Evolutionary conservation across 2,329 filamentous ascomycete genomes (phyloP).

Genomic region (Colletotrichum cuscutae): DNA sequence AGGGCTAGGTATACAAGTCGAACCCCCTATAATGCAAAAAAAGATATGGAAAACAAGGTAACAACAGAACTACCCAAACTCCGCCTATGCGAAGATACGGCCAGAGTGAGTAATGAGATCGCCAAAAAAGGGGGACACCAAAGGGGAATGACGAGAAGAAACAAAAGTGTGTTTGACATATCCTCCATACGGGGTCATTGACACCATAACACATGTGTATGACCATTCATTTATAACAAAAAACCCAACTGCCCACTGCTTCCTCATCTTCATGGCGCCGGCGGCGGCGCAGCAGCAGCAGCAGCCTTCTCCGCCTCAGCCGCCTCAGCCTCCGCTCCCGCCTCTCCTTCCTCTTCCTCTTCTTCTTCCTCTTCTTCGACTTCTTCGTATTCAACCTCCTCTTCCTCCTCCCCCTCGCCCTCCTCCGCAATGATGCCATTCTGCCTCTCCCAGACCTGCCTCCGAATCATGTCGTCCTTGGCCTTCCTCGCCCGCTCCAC

Average conservation of each 20-base stretch:
- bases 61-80: slow-evolving; percentile 3
- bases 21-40: slow-evolving; percentile 6
- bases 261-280: slow-evolving; percentile 1
- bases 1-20: slow-evolving; percentile 13
- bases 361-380: slow-evolving; percentile 30
- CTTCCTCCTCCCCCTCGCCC: slow-evolving; percentile 38
- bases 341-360: slow-evolving; percentile 4
- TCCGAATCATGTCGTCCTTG: slow-evolving; percentile 87
- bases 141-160: not conserved
- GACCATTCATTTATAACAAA: not conserved
- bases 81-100: slow-evolving; percentile 14
- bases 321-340: not conserved
- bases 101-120: not conserved
- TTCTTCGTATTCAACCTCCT: slow-evolving; percentile 36
- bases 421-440: slow-evolving; percentile 64
- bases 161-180: slow-evolving; percentile 10
- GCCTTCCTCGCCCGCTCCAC: slow-evolving; percentile 84
- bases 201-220: slow-evolving; percentile 10
- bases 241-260: not conserved
- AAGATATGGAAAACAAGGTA: not conserved
- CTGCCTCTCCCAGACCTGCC: slow-evolving; percentile 78
- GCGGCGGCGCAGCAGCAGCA: slow-evolving; percentile 8
- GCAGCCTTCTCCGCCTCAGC: slow-evolving; percentile 20
- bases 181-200: slow-evolving; percentile 14
- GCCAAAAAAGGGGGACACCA: not conserved